Evolutionary conservation across 495 filamentous ascomycete genomes (phyloP), one percentile per base, ranked within the genome.

Genomic region (Penicillium diatomitis): DNA sequence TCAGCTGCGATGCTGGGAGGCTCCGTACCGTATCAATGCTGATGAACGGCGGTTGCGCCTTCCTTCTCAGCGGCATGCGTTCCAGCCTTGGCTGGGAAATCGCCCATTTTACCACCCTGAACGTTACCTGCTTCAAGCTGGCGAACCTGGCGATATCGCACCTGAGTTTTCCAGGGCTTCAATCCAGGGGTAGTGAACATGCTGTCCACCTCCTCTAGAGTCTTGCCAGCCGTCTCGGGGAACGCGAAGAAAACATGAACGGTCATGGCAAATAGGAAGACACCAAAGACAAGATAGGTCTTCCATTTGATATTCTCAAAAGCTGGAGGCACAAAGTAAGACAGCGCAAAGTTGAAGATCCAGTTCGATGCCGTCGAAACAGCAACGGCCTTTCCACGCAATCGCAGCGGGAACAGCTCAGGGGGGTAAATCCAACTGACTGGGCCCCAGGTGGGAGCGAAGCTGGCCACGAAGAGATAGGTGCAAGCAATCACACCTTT

Each of bases 171-270:
- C 84, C 84, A 87, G 32, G 84, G 78, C 47, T 80, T 71, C 20
- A 80, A 76, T 51, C 71, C 60, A 2, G 75, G 76, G 44, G 78
- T 72, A 41, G 82, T 82, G 61, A 91, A 91, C 55, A 88, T 82
- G 35, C 64, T 69, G 41, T 84, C 83, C 11, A 87, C 73, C 55
- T 90, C 86, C 52, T 90, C 87, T 3, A 90, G 75, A 8, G 85
- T 83, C 73, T 88, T 88, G 44, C 85, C 85, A n/a, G 78, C 75
- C 0, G 86, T 90, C 65, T 92, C 87, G 1, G 86, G 87, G 73
- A 91, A 88, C 54, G 86, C 67, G 67, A 90, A 87, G 70, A 80
- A 87, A n/a, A 81, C 77, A 58, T 90, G 87, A 12, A 87, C 58
- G 42, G 78, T 77, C 80, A 87, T 87, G 48, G 71, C 68, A 44